A percentile compares a stretch with the other conserved stretches of the same genome.
These are phyloP conservation scores for Cardamine chenopodiifolia DNA, from an alignment of 345 rosid species.

Conservation along the genomic window DNA sequence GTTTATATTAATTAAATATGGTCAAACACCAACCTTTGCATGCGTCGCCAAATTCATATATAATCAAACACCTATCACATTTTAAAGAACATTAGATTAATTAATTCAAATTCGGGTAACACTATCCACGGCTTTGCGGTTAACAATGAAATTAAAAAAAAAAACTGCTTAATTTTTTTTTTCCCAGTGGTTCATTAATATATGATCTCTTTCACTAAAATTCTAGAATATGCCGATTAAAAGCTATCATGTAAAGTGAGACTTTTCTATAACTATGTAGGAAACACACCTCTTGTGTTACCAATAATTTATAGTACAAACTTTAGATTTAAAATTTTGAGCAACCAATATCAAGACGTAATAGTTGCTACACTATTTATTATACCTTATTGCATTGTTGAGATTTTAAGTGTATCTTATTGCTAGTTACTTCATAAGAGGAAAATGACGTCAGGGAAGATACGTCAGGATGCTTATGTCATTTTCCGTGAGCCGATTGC, in stretches of 20 bases:
- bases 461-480: slow-evolving; percentile 21
- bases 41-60: slow-evolving; percentile 28
- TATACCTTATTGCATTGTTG: slow-evolving; percentile 27
- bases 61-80: slow-evolving; percentile 24
- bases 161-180: not conserved
- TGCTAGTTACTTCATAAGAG: slow-evolving; percentile 25
- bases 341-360: slow-evolving; percentile 24
- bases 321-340: not conserved
- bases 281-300: slow-evolving; percentile 26
- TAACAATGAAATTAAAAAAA: not conserved
- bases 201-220: slow-evolving; percentile 1
- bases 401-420: slow-evolving; percentile 10
- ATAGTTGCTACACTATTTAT: slow-evolving; percentile 6
- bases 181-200: slow-evolving; percentile 10
- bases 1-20: not conserved
- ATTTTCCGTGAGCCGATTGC: slow-evolving; percentile 2
- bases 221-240: slow-evolving; percentile 14
- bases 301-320: not conserved
- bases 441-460: slow-evolving; percentile 22
- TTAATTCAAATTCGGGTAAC: not conserved
- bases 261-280: slow-evolving; percentile 26
- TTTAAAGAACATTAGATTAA: not conserved
- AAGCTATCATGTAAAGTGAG: slow-evolving; percentile 30
- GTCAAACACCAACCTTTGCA: slow-evolving; percentile 33
- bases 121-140: not conserved